phyloP scores from a whole-genome alignment of 192 early-diverging fungal species.

The Rhizoclosmatium globosum region DNA sequence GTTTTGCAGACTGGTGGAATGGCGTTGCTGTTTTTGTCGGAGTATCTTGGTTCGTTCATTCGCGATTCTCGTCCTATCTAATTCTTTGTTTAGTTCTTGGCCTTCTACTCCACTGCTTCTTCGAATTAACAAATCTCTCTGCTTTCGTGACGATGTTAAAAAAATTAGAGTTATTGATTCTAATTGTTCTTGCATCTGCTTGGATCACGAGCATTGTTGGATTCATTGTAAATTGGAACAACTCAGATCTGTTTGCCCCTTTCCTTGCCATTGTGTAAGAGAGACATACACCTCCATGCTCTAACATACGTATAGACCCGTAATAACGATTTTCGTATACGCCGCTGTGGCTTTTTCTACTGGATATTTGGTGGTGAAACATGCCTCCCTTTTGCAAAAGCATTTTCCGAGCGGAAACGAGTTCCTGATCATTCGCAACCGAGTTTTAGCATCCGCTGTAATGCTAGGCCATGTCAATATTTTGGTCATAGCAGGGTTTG shows the following conservation, averaged over 20 bases:
- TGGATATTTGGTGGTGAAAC: not conserved
- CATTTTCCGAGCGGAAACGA: not conserved
- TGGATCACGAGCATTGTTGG: not conserved
- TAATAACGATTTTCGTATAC: not conserved
- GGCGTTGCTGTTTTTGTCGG: too few relatives aligned
- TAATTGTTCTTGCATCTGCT: not conserved
- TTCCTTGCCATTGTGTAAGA: not conserved
- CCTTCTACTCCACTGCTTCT: not conserved
- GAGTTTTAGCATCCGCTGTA: not conserved
- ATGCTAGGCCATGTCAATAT: not conserved
- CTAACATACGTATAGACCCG: not conserved
- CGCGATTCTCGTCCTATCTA: not conserved
- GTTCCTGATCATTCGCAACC: not conserved
- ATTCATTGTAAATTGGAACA: not conserved
- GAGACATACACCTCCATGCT: not conserved
- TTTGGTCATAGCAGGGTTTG: not conserved
- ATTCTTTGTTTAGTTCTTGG: not conserved
- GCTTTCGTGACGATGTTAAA: too few relatives aligned
- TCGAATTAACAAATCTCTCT: too few relatives aligned
- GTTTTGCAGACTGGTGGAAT: not conserved
- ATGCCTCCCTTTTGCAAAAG: not conserved
- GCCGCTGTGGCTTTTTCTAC: not conserved
- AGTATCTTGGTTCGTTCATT: too few relatives aligned
- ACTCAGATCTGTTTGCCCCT: not conserved
- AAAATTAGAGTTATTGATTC: too few relatives aligned